Evolutionary conservation across 2,329 filamentous ascomycete genomes (phyloP).

Genomic region (Fusarium miscanthi): DNA sequence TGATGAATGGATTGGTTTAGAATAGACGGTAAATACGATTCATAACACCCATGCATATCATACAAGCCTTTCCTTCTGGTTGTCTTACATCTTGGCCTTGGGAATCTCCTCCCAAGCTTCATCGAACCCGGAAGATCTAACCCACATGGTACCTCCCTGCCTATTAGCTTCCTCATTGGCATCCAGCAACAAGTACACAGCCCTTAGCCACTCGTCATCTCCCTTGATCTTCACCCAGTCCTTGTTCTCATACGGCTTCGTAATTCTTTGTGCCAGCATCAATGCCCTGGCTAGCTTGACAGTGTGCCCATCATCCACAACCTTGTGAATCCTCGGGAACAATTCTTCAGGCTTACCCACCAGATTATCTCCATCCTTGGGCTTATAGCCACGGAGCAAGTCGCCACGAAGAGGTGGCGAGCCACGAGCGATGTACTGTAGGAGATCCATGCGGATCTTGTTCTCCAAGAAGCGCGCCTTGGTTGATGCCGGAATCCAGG

Average conservation of each 20-base stretch:
- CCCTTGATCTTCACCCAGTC: slow-evolving; percentile 65
- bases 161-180: slow-evolving; percentile 63
- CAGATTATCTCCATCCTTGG: slow-evolving; percentile 60
- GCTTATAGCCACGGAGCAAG: slow-evolving; percentile 69
- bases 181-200: slow-evolving; percentile 72
- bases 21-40: slow-evolving; percentile 51
- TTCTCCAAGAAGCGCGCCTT: slow-evolving; percentile 82
- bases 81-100: slow-evolving; percentile 29
- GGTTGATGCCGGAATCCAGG: slow-evolving; percentile 68
- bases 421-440: slow-evolving; percentile 77
- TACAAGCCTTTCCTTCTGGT: slow-evolving; percentile 1
- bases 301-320: slow-evolving; percentile 83
- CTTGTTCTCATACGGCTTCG: slow-evolving; percentile 56
- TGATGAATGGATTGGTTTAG: slow-evolving; percentile 62
- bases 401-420: slow-evolving; percentile 69
- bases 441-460: slow-evolving; percentile 80
- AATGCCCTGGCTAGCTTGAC: slow-evolving; percentile 80
- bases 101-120: slow-evolving; percentile 69
- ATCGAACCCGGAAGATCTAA: slow-evolving; percentile 70
- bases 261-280: slow-evolving; percentile 68
- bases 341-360: slow-evolving; percentile 60
- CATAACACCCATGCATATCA: slow-evolving; percentile 42
- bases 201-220: slow-evolving; percentile 68
- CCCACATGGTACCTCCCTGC: slow-evolving; percentile 60
- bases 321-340: slow-evolving; percentile 57